These are phyloP conservation scores for Buddleja alternifolia DNA, from an alignment of 257 asterid genomes.

Conservation along the genomic window DNA sequence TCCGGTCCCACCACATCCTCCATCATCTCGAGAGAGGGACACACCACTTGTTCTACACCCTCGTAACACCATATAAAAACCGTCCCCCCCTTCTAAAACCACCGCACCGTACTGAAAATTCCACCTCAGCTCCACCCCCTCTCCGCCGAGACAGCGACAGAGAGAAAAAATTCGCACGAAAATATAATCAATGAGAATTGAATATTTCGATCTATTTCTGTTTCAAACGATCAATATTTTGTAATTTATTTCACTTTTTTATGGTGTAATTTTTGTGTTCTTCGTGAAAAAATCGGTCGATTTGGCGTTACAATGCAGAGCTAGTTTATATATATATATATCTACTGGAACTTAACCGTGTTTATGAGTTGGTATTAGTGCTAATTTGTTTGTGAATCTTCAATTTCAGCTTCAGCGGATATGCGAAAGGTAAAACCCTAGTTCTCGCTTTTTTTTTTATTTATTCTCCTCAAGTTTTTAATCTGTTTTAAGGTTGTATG, in stretches of 20 bases:
- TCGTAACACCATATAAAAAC: slow-evolving; percentile 3
- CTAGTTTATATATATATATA: no score
- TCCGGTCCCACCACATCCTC: slow-evolving; percentile 8
- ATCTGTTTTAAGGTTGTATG: not conserved
- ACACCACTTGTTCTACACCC: slow-evolving; percentile 20
- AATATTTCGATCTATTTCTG: slow-evolving; percentile 25
- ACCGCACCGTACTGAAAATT: slow-evolving; percentile 37
- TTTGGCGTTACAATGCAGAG: slow-evolving; percentile 33
- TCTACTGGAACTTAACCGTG: no score
- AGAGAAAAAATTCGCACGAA: not conserved
- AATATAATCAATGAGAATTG: slow-evolving; percentile 6
- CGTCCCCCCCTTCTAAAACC: slow-evolving; percentile 21
- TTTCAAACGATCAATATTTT: slow-evolving; percentile 2
- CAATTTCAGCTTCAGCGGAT: slow-evolving; percentile 29
- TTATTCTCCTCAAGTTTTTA: not conserved
- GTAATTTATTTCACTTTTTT: slow-evolving; percentile 25
- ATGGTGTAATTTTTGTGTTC: slow-evolving; percentile 4
- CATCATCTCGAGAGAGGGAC: slow-evolving; percentile 20
- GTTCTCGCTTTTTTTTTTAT: not conserved
- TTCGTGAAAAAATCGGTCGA: slow-evolving; percentile 22
- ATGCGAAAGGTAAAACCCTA: slow-evolving; percentile 54
- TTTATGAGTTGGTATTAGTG: slow-evolving; percentile 21
- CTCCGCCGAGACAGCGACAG: slow-evolving; percentile 33
- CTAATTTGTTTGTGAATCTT: slow-evolving; percentile 10
- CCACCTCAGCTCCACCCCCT: slow-evolving; percentile 47